A percentile compares a stretch with the other conserved stretches of the same genome.
Evolutionary conservation across 495 filamentous ascomycete species (phyloP).

Genomic region (Neurospora sublineolata): DNA sequence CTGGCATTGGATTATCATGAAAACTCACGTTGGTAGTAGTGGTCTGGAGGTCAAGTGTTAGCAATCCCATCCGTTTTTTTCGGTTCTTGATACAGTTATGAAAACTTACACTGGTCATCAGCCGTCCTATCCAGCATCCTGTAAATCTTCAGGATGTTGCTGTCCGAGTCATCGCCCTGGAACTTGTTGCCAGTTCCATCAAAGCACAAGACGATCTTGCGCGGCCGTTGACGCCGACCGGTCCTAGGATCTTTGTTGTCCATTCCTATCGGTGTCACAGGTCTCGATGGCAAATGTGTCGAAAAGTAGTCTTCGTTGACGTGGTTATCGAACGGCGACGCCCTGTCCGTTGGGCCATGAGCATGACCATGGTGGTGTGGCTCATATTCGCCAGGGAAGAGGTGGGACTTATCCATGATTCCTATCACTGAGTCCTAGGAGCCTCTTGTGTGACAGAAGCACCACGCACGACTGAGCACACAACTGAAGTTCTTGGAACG

Average conservation of each 20-base stretch:
- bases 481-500: not conserved
- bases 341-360: not conserved
- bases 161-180: constrained; percentile 66
- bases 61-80: not conserved
- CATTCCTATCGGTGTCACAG: constrained; percentile 5
- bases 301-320: constrained; percentile 15
- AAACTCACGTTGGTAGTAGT: constrained; percentile 56
- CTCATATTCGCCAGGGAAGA: constrained; percentile 8
- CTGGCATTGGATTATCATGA: not conserved
- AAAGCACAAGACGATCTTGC: constrained; percentile 66
- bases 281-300: constrained; percentile 15
- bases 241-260: not conserved
- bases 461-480: not conserved
- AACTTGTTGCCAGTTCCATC: constrained; percentile 89
- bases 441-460: not conserved
- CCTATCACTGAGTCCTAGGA: not conserved
- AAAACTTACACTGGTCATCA: constrained; percentile 36
- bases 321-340: not conserved
- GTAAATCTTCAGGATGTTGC: constrained; percentile 84
- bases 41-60: constrained; percentile 28
- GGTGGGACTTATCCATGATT: constrained; percentile 17
- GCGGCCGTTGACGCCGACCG: constrained; percentile 10
- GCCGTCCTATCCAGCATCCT: constrained; percentile 47
- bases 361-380: not conserved
- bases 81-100: not conserved